These are phyloP conservation scores for Botrytis hyacinthi DNA, from an alignment of 2,329 filamentous ascomycete genomes.

Conservation along the genomic window DNA sequence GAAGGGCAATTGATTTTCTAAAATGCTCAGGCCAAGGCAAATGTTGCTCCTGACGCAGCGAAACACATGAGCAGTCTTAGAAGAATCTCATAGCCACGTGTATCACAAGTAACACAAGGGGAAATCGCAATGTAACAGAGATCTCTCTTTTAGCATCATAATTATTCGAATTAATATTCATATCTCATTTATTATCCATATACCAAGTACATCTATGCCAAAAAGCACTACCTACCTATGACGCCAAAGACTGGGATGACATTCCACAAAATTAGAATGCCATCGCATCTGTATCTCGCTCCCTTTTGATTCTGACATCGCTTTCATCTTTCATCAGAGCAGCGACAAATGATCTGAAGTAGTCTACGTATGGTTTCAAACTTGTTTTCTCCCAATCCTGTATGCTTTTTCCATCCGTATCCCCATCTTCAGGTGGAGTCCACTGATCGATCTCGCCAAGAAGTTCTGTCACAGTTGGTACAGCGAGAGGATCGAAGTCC, in stretches of 20 bases:
- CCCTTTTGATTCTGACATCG: constrained; percentile 50
- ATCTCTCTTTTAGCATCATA: too few species aligned
- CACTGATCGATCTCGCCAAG: constrained; percentile 84
- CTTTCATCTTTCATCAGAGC: constrained; percentile 74
- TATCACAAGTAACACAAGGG: background rate
- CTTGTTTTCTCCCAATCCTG: constrained; percentile 98
- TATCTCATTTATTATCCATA: background rate
- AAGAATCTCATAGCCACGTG: background rate
- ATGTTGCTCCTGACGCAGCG: background rate
- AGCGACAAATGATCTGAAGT: constrained; percentile 79
- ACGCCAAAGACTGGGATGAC: background rate
- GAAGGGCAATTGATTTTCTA: background rate
- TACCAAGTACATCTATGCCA: background rate
- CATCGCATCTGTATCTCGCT: constrained; percentile 54
- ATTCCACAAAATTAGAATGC: constrained; percentile 52
- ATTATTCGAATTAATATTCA: constrained; percentile 4
- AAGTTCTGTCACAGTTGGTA: constrained; percentile 85
- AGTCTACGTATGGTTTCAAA: constrained; percentile 87
- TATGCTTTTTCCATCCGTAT: constrained; percentile 49
- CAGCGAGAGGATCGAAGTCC: constrained; percentile 78
- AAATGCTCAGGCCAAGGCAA: background rate
- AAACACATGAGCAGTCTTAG: too few species aligned
- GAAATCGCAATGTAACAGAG: background rate
- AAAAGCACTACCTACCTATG: background rate
- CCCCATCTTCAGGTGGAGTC: constrained; percentile 50